phyloP scores from a whole-genome alignment of 179 eudicot species.

The Actinidia arguta region DNA sequence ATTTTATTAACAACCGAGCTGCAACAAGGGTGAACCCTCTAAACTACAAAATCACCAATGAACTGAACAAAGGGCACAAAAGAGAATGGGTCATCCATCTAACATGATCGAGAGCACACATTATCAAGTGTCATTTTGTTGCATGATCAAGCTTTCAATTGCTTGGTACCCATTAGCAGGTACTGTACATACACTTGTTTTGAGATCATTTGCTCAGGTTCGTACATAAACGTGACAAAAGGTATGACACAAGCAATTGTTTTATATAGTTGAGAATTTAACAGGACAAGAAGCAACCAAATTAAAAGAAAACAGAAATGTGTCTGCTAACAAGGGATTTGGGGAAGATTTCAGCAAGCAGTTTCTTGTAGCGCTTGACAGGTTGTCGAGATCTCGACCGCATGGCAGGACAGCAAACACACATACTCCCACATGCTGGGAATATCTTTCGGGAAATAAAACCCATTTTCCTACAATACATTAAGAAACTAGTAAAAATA shows the following conservation, averaged over 20 bases:
- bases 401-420: conserved; percentile 94
- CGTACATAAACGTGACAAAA: neutral
- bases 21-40: neutral
- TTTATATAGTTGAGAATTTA: neutral
- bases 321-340: conserved; percentile 73
- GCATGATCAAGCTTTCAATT: conserved; percentile 1
- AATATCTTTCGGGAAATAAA: conserved; percentile 84
- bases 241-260: neutral
- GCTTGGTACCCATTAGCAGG: neutral
- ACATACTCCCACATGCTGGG: conserved; percentile 95
- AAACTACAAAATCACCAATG: neutral
- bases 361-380: conserved; percentile 93
- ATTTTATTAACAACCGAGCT: neutral
- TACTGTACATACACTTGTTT: neutral
- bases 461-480: conserved; percentile 71
- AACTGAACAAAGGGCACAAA: neutral
- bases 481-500: conserved; percentile 2
- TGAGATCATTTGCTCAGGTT: neutral
- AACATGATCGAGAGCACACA: neutral
- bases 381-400: conserved; percentile 92
- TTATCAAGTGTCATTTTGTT: neutral
- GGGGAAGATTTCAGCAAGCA: conserved; percentile 93
- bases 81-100: neutral
- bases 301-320: conserved; percentile 10
- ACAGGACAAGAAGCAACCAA: neutral